Evolutionary conservation across 495 filamentous ascomycete species (phyloP).

Genomic region (Letharia columbiana): DNA sequence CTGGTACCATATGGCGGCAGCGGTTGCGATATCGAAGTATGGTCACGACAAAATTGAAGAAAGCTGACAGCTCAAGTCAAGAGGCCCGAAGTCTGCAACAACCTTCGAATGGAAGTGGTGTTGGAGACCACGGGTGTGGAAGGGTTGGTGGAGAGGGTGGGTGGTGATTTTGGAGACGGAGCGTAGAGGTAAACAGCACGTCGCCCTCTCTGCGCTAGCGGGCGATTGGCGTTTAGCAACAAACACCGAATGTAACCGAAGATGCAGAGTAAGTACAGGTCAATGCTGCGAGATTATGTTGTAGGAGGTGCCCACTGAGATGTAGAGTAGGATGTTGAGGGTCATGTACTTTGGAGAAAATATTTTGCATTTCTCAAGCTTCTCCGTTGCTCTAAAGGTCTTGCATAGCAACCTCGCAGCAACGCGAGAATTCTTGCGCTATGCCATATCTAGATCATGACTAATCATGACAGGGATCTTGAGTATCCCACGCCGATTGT

Average conservation of each 20-base stretch:
- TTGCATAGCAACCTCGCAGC: constrained; percentile 14
- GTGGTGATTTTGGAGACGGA: constrained; percentile 9
- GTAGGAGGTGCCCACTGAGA: constrained; percentile 16
- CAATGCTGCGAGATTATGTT: constrained; percentile 12
- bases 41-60: neutral
- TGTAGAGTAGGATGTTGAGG: constrained; percentile 22
- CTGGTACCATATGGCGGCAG: neutral
- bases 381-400: constrained; percentile 7
- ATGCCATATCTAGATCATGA: neutral
- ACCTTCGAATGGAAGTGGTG: neutral
- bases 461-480: constrained; percentile 10
- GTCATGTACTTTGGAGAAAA: neutral
- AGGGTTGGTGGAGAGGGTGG: constrained; percentile 6
- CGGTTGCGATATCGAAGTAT: neutral
- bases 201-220: constrained; percentile 18
- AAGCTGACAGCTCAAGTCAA: neutral
- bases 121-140: neutral
- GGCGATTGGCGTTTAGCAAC: constrained; percentile 15
- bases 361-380: constrained; percentile 20
- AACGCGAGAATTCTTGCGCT: constrained; percentile 17
- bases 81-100: neutral
- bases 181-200: constrained; percentile 21
- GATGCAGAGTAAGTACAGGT: constrained; percentile 18
- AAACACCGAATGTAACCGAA: constrained; percentile 10
- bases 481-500: neutral